Base-by-base conservation (phyloP, 208 protist species). In the Entamoeba moshkovskii region DNA sequence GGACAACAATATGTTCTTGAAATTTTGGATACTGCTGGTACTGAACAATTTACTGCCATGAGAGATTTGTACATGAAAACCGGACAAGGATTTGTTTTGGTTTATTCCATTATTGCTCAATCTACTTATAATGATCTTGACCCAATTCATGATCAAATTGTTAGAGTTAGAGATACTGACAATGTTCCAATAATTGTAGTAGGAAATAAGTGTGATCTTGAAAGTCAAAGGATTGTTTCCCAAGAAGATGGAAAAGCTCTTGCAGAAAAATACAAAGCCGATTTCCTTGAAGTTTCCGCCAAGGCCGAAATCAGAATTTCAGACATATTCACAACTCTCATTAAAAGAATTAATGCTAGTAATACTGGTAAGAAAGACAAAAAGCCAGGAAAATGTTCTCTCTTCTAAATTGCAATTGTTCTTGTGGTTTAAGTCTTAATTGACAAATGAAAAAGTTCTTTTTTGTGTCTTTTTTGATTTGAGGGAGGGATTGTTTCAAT, bases 61-160 rank as follows among this genome's bases (percentile, higher is more conserved):
- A 94, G 97, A 94, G 97, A 97, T 93, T 59, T 96, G 52, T 94
- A 94, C 33, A 22, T 66, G 1, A 4, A 49, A n/a, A 44, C 96
- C 73, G 97, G 96, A 94, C 94, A 97, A 93, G 97, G 96, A 93
- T 97, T 97, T 94, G 93, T 97, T 42, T 94, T 97, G 16, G 97
- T 97, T 33, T 97, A 97, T 95, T 95, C 94, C 38, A 97, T 97
- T 2, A 38, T 8, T 25, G 2, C 11, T 11, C 0, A 0, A 8
- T 0, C 4, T 0, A 42, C 59, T 11, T 73, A 4, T 8, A 42
- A 42, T 25, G 0, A 0, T 38, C 0, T 73, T 38, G 59, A 38
- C 8, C 11, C 0, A 25, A 1, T 0, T 0, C 8, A 73, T 42
- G 22, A 73, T 13, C 0, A 38, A 25, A 44, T 73, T 44, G 1